Evolutionary conservation across 805 yeast genomes (phyloP), one percentile per base, ranked within the genome.

Genomic region (Candida taoyuanica): DNA sequence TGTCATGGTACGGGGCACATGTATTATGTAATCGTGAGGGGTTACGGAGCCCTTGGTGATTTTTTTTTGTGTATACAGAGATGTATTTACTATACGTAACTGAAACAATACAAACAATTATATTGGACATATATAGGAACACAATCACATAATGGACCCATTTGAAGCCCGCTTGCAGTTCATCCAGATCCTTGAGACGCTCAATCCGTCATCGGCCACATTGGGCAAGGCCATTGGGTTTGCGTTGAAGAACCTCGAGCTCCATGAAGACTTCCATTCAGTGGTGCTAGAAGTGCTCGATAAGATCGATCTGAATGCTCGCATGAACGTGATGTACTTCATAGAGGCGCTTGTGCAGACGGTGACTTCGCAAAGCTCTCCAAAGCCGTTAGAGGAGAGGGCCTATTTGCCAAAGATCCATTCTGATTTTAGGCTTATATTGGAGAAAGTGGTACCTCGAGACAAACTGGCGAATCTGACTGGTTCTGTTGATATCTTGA

Each of bases 111-210:
- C n/a, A n/a, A n/a, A n/a, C n/a, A n/a, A n/a, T n/a, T n/a, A n/a
- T n/a, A n/a, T n/a, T n/a, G n/a, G n/a, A n/a, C n/a, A n/a, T n/a
- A n/a, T n/a, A n/a, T n/a, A n/a, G n/a, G n/a, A n/a, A n/a, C n/a
- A n/a, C n/a, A n/a, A n/a, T n/a, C n/a, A n/a, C 18, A 15, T 15
- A 7, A 86, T 89, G 95, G 96, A 89, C 56, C 80, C 96, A 1
- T 85, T 91, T 58, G 96, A 86, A 53, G 88, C 89, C 5, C 73
- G 91, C 42, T 64, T 86, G 32, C 83, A 82, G 59, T 81, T 89
- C 51, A 70, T 77, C 5, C 85, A 79, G 49, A 73, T 78, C 31
- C 67, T 89, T 38, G 71, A 78, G 48, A 59, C 69, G 6, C 63
- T 91, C 29, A 79, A 77, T 30, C 89, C 95, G 0, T 72, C 87